phyloP scores from a whole-genome alignment of 2,329 filamentous ascomycete genomes.

The Claviceps spartinae region DNA sequence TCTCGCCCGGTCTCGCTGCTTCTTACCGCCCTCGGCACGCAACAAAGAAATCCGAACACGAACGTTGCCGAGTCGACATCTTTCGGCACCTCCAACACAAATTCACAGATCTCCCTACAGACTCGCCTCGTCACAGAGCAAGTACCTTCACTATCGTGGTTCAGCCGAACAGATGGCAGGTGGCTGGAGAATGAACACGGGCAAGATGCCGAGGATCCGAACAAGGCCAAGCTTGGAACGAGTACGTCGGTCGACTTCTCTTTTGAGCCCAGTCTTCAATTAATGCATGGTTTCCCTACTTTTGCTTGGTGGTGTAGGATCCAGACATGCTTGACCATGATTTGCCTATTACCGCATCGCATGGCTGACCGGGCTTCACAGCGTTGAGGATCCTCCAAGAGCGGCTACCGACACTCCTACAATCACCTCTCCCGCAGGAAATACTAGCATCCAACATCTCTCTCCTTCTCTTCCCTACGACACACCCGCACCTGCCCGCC shows the following conservation, averaged over 20 bases:
- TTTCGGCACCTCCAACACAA: neutral
- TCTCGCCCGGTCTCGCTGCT: neutral
- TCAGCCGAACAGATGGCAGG: conserved; percentile 18
- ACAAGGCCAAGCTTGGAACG: conserved; percentile 50
- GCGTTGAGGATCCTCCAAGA: conserved; percentile 53
- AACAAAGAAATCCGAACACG: neutral
- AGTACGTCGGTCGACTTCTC: conserved; percentile 28
- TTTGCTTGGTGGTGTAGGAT: too few species aligned
- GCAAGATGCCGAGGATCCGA: conserved; percentile 31
- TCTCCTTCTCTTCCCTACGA: conserved; percentile 58
- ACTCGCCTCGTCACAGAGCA: conserved; percentile 2
- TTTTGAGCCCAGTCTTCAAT: too few species aligned
- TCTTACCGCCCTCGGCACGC: neutral
- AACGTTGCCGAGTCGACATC: neutral
- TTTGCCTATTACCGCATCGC: neutral
- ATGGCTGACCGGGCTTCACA: conserved; percentile 15
- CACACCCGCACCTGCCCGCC: conserved; percentile 79
- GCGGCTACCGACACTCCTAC: conserved; percentile 51
- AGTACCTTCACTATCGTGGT: conserved; percentile 13
- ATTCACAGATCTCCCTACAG: neutral
- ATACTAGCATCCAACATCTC: conserved; percentile 64
- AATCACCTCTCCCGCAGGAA: conserved; percentile 56
- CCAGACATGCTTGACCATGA: too few species aligned
- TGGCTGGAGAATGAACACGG: conserved; percentile 15
- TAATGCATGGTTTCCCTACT: too few species aligned